A percentile compares a stretch with the other conserved stretches of the same genome.
Evolutionary conservation across 495 filamentous ascomycete species (phyloP).

Genomic region (Penicillium soppii): DNA sequence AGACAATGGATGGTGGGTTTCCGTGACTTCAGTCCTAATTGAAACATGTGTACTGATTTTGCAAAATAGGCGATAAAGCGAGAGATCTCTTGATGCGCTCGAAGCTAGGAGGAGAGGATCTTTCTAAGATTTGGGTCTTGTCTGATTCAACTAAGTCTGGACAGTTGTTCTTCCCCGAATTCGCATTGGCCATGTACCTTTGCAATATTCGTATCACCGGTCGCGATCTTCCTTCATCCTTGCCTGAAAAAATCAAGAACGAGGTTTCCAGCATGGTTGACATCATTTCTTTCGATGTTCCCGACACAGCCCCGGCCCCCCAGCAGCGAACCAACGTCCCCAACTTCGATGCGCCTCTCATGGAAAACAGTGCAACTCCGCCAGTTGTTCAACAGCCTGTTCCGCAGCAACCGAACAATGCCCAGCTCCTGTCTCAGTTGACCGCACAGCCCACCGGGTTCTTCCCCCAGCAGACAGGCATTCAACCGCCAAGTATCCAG

Average conservation of each 20-base stretch:
- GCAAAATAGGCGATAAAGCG: conserved; percentile 69
- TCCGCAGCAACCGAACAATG: conserved; percentile 73
- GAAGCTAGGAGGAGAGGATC: conserved; percentile 74
- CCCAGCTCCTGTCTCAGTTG: conserved; percentile 74
- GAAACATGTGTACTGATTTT: conserved; percentile 17
- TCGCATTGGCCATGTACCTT: conserved; percentile 97
- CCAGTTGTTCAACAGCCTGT: conserved; percentile 85
- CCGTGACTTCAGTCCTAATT: background rate
- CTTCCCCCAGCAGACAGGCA: conserved; percentile 58
- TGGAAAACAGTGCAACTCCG: conserved; percentile 62
- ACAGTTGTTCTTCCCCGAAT: conserved; percentile 96
- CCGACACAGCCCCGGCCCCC: conserved; percentile 65
- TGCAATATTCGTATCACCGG: conserved; percentile 91
- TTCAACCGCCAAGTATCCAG: conserved; percentile 50
- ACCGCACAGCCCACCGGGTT: conserved; percentile 66
- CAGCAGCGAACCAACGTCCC: conserved; percentile 65
- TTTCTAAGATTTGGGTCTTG: conserved; percentile 92
- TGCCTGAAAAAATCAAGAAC: conserved; percentile 88
- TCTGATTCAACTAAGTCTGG: conserved; percentile 96
- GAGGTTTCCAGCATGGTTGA: conserved; percentile 99
- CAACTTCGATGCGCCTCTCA: conserved; percentile 66
- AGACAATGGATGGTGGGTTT: conserved; percentile 72
- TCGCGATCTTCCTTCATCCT: conserved; percentile 67
- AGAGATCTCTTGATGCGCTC: conserved; percentile 85
- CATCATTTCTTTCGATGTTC: conserved; percentile 93